These are phyloP conservation scores for Aegilops bicornis DNA, from an alignment of 176 grass and related monocot genomes.

Conservation along the genomic window DNA sequence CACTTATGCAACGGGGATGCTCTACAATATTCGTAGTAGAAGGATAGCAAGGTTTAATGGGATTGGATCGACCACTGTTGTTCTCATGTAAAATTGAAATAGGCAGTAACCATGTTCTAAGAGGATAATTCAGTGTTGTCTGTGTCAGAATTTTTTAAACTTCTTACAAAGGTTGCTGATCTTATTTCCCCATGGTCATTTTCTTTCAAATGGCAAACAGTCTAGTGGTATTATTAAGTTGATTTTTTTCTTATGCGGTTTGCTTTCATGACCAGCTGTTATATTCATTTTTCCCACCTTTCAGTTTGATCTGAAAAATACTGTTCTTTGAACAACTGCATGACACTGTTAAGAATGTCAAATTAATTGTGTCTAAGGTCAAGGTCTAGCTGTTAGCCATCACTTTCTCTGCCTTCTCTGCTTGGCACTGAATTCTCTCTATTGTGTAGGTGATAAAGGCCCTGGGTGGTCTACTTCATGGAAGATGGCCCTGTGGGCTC, in stretches of 20 bases:
- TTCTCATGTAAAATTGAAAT: background rate
- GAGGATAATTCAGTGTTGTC: background rate
- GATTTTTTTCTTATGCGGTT: background rate
- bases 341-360: constrained; percentile 6
- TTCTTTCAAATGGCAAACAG: background rate
- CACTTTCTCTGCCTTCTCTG: constrained; percentile 6
- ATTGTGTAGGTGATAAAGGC: constrained; percentile 65
- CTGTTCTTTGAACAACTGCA: background rate
- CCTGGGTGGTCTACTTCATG: constrained; percentile 96
- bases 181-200: background rate
- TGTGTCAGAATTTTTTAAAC: background rate
- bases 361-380: background rate
- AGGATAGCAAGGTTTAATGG: background rate
- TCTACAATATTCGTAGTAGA: background rate
- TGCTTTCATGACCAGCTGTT: background rate
- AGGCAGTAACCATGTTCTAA: background rate
- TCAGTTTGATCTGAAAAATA: constrained; percentile 7
- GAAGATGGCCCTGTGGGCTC: constrained; percentile 96
- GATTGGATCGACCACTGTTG: background rate
- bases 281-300: constrained; percentile 3
- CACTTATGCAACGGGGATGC: background rate
- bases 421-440: constrained; percentile 2
- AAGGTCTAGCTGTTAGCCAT: background rate
- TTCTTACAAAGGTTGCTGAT: background rate
- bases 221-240: background rate